Evolutionary conservation across 805 yeast genomes (phyloP).

Genomic region (Candida dendrica): DNA sequence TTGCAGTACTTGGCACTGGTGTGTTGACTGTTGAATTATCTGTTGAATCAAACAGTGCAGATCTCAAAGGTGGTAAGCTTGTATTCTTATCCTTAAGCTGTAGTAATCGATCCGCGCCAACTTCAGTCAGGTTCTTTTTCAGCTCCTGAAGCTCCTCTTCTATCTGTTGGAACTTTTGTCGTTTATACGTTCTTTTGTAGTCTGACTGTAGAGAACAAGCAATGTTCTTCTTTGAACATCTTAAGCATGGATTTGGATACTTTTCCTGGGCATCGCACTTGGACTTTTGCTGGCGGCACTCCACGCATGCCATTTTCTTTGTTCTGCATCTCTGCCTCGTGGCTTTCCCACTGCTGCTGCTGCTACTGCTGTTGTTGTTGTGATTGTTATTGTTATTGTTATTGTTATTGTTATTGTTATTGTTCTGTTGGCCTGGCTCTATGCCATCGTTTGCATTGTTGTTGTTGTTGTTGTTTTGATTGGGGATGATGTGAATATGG

Average conservation of each 20-base stretch:
- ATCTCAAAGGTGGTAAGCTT: not conserved
- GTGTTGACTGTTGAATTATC: not conserved
- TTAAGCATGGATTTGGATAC: conserved; percentile 73
- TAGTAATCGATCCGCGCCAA: conserved; percentile 14
- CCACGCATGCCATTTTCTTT: conserved; percentile 83
- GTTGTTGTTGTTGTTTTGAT: not conserved
- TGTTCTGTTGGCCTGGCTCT: not conserved
- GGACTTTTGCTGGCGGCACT: conserved; percentile 93
- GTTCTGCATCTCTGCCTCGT: conserved; percentile 1
- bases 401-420: no score
- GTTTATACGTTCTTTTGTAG: conserved; percentile 82
- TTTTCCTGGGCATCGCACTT: conserved; percentile 78
- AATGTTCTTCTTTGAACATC: conserved; percentile 67
- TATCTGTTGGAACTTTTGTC: conserved; percentile 76
- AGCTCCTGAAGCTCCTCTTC: conserved; percentile 74
- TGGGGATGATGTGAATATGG: not conserved
- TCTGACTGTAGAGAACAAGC: conserved; percentile 70
- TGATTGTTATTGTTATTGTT: no score
- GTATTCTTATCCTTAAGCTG: not conserved
- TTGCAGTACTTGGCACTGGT: conserved; percentile 3
- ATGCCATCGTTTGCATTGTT: not conserved
- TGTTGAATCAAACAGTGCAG: not conserved
- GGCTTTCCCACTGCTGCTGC: no score
- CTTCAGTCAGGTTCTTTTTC: conserved; percentile 40
- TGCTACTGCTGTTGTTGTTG: no score